Base-by-base conservation (phyloP, 2,329 filamentous ascomycete species). In the Sarocladium strictum region DNA sequence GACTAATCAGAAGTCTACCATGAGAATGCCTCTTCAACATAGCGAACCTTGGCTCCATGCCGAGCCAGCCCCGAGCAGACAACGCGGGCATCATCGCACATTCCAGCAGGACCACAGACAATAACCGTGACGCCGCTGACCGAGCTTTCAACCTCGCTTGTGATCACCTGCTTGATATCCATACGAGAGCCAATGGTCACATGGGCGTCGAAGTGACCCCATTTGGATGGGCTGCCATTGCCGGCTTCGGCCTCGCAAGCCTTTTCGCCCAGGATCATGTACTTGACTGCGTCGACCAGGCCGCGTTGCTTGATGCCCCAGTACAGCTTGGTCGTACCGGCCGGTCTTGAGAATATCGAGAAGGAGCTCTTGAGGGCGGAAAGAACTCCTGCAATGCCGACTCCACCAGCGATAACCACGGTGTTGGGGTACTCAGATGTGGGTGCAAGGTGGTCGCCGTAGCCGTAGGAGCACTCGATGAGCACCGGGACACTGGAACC, bases 351-450 rank as follows among this genome's bases (percentile, higher is more conserved):
- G 14, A 57, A 47, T 4, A 47, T 4, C 3, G 43, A 47, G 43
- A 47, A 24, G 23, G 43, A 29, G 43, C 23, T 17, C 21, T 47
- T 23, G 9, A 47, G 43, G 29, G 43, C 43, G 15, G 43, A 47
- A 24, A 47, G 43, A 6, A 64, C 64, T 11, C 64, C 65, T 5
- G 65, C 63, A 24, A 66, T 64, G 1, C 65, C 65, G 2, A 64
- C 64, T 5, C 65, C 64, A 24, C 65, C 64, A 5, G 64, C 63
- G 21, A 67, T 57, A 43, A 61, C 62, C 2, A 67, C 56, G 0
- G 65, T 58, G 45, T 65, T 66, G 2, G 57, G 55, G 51, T 56
- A 58, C 9, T 56, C 54, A 17, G 53, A 29, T 15, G 54, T 55
- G 15, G 56, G 56, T 23, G 23, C 4, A 15, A 55, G n/a, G 33